These are phyloP conservation scores for Lasiodiplodia gonubiensis DNA, from an alignment of 2,329 filamentous ascomycete genomes.

Conservation along the genomic window DNA sequence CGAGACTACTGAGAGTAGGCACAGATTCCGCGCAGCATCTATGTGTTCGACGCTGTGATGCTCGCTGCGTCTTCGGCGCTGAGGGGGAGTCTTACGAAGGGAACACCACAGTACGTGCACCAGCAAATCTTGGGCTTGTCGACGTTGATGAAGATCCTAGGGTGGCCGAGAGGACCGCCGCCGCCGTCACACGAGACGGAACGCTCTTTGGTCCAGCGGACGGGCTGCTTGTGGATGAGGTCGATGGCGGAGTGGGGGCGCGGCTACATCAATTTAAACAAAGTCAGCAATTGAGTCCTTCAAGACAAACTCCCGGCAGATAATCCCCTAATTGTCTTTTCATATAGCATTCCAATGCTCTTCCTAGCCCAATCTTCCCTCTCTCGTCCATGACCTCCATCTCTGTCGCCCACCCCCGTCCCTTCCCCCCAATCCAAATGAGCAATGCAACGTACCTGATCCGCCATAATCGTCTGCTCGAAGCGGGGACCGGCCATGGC, in stretches of 20 bases:
- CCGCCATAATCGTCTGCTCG: constrained; percentile 92
- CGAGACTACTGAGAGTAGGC: background rate
- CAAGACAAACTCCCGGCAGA: background rate
- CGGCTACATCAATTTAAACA: constrained; percentile 63
- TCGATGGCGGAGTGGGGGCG: constrained; percentile 89
- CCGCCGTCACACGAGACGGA: constrained; percentile 90
- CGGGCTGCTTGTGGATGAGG: constrained; percentile 93
- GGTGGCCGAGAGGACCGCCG: constrained; percentile 87
- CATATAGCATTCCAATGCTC: background rate
- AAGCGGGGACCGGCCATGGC: constrained; percentile 96
- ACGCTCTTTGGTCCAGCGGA: constrained; percentile 84
- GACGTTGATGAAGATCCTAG: constrained; percentile 94
- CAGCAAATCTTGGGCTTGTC: constrained; percentile 93
- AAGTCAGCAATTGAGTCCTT: constrained; percentile 34
- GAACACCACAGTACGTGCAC: constrained; percentile 92
- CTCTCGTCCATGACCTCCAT: background rate
- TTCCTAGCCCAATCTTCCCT: background rate
- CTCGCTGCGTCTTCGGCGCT: background rate
- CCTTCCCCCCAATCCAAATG: background rate
- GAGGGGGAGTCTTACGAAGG: constrained; percentile 73
- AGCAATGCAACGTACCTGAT: constrained; percentile 71
- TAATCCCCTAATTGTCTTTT: background rate
- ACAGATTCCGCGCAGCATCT: background rate
- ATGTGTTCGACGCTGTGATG: background rate
- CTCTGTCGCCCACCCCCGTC: background rate